Evolutionary conservation across 495 filamentous ascomycete species (phyloP), one percentile per base, ranked within the genome.

Genomic region (Penicillium desertorum): DNA sequence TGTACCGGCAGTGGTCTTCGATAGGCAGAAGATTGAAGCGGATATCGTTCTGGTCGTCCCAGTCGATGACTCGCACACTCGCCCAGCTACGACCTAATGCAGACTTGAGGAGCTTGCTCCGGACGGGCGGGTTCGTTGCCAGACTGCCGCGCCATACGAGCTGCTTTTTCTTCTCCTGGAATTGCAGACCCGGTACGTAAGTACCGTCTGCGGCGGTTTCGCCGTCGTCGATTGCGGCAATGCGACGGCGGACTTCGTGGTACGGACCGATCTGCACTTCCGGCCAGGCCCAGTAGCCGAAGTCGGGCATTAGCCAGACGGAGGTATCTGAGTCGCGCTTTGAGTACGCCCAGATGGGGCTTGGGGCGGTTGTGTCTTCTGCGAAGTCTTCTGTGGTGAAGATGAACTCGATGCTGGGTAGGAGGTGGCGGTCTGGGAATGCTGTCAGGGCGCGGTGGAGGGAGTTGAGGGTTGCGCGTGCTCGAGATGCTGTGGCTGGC

Each of bases 281-380:
- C 1, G 84, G 78, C 86, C 87, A 91, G 1, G 84, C 75, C 86
- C 86, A 92, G 76, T 86, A 89, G 58, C 84, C 81, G 67, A 92
- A 92, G 72, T 92, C 88, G 0, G 90, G 89, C 73, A 92, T 88
- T 4, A 89, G 64, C 84, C 89, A 92, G 49, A 78, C 70, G 12
- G 75, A 68, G 0, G 71, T 62, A 39, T 86, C 77, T 6, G 59
- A 58, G 19, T 67, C 66, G 3, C 66, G 67, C 32, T 83, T 81
- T 0, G 83, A 73, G 54, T 80, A 81, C 0, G 76, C 69, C 83
- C 84, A 87, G 4, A 82, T 68, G 0, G 78, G 76, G 0, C 74
- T 67, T 5, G 32, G 17, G 1, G 57, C 56, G 0, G 56, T 50
- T 14, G 64, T 54, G 12, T 64, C 62, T 16, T 58, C 56, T 53